Base-by-base conservation (phyloP, 495 filamentous ascomycete genomes). In the Bacidia gigantensis region DNA sequence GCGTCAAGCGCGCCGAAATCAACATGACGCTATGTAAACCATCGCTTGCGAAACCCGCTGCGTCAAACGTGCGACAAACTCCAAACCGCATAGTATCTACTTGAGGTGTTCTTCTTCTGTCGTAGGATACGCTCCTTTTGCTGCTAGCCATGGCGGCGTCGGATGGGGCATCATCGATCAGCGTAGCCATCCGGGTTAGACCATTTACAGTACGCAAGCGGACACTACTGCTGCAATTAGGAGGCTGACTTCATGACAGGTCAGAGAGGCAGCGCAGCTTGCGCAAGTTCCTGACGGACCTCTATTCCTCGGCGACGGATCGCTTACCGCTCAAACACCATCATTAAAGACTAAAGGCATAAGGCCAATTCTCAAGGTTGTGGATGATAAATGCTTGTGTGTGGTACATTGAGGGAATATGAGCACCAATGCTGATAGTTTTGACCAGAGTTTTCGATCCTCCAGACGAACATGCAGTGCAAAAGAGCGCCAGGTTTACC, bases 311-410 rank as follows among this genome's bases (percentile, higher is more conserved):
- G 92, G 92, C 43, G 92, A 97, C 62, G 92, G 92, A 18, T 95
- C 89, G 9, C 71, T 99, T 52, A 90, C 93, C 3, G 47, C 47
- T 1, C 89, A 89, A 22, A 75, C 81, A 45, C 63, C 73, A 10
- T 89, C 89, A 20, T 92, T 90, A 18, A 78, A 82, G 59, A 79
- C 84, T 57, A 92, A 90, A 57, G 93, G 92, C 2, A 77, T 99
- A 23, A 76, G 89, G 48, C 80, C 86, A 0, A 86, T 99, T 53
- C 84, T 99, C 63, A 97, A 95, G 69, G 89, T 97, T 2, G 78
- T 99, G 47, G 92, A 99, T 63, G 89, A 97, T 63, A 83, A 83
- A 61, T 95, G 93, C 72, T 69, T 99, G 90, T 98, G 75, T 1
- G 9, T 23, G 14, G 23, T 21, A 1, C 26, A 2, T 1, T 3